Evolutionary conservation across 202 grass and related monocot genomes (phyloP).

Genomic region (Setaria viridis): DNA sequence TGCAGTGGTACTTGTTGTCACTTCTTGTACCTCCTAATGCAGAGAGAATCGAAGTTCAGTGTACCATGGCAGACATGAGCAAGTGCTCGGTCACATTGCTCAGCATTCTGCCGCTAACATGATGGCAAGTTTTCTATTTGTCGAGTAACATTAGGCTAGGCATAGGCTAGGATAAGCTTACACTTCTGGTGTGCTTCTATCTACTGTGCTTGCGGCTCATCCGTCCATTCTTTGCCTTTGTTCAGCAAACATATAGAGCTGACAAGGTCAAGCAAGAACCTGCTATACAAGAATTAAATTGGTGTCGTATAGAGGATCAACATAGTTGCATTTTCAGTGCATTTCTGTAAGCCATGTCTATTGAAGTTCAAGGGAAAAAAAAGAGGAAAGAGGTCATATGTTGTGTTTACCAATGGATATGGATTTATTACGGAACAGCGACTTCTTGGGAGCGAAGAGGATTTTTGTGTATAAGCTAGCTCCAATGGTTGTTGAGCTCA

Average conservation of each 20-base stretch:
- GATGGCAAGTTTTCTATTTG: slow-evolving; percentile 8
- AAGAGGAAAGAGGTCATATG: not conserved
- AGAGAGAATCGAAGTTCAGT: slow-evolving; percentile 25
- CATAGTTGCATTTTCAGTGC: not conserved
- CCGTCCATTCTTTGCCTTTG: slow-evolving; percentile 3
- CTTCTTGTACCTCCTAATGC: slow-evolving; percentile 39
- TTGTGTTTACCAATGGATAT: not conserved
- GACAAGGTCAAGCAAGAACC: not conserved
- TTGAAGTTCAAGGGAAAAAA: not conserved
- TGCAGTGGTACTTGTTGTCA: slow-evolving; percentile 34
- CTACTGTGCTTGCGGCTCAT: slow-evolving; percentile 6
- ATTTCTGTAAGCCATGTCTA: not conserved
- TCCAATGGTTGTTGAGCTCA: not conserved
- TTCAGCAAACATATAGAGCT: slow-evolving; percentile 12
- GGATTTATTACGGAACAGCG: not conserved
- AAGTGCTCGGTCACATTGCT: slow-evolving; percentile 40
- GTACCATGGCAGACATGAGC: slow-evolving; percentile 50
- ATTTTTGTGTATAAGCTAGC: not conserved
- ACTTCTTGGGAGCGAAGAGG: not conserved
- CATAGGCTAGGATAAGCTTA: slow-evolving; percentile 8
- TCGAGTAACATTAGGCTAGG: slow-evolving; percentile 33
- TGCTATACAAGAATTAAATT: not conserved
- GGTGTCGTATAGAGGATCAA: not conserved
- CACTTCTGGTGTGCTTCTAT: not conserved
- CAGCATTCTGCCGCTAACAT: slow-evolving; percentile 27